Evolutionary conservation across 106 monocot genomes (phyloP), one percentile per base, ranked within the genome.

Genomic region (Amphibolis antarctica): DNA sequence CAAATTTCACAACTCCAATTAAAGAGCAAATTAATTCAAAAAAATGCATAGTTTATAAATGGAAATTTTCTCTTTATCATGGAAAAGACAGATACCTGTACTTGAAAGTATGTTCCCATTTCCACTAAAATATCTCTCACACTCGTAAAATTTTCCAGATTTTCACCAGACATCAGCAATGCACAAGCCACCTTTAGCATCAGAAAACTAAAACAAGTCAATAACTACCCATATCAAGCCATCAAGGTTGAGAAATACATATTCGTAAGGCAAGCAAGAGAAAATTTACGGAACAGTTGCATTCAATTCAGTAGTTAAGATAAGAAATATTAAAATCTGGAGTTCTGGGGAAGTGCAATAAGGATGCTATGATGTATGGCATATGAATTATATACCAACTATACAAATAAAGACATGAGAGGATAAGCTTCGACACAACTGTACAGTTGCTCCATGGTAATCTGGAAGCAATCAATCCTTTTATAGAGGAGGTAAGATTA

Each of bases 61-160:
- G n/a, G n/a, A n/a, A n/a, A n/a, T n/a, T n/a, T 49, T 49, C 70
- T 19, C n/a, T n/a, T n/a, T 53, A 20, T 1, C 29, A 29, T 65
- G 18, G 42, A 56, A 46, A 60, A 58, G 28, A 15, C 31, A 59
- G 36, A 11, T 64, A 90, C 96, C 89, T 96, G 96, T 26, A 90
- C 86, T 90, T 96, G 89, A 52, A 90, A 89, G 80, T 96, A 90
- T 62, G 79, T 86, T 65, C 96, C 96, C 96, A 96, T 96, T 43
- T 90, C 82, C 64, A 96, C 81, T 76, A 96, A 89, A 74, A 90
- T 84, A 75, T 82, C 74, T 70, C 85, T 90, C 12, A 81, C 86
- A 50, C 55, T 75, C 44, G 62, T 56, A 69, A 78, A 96, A 26
- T 87, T 80, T 36, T 83, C 78, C 67, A 96, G 69, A 58, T 84